Conservation (phyloP, 2,329 filamentous ascomycete species). For the Aspergillus flavus region DNA sequence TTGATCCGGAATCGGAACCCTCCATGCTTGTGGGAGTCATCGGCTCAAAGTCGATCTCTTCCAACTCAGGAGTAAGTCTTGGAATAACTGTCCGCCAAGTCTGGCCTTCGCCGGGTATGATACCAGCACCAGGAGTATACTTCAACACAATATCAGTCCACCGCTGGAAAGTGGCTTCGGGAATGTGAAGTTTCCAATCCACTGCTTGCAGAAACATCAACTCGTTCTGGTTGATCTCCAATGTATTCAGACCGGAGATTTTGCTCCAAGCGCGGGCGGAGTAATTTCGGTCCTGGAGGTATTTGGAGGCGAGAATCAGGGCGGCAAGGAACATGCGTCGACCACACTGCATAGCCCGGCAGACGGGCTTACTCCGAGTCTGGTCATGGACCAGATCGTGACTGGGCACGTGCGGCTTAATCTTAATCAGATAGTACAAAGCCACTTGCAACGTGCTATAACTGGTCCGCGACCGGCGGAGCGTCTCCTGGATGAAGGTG, state of each 20-base stretch:
- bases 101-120: conserved; percentile 40
- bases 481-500: conserved; percentile 95
- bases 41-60: conserved; percentile 47
- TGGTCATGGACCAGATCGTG: conserved; percentile 87
- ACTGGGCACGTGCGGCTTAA: conserved; percentile 84
- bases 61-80: conserved; percentile 59
- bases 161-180: conserved; percentile 81
- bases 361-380: conserved; percentile 68
- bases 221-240: conserved; percentile 97
- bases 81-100: conserved; percentile 55
- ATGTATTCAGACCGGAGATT: conserved; percentile 91
- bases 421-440: conserved; percentile 91
- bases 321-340: conserved; percentile 96
- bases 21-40: conserved; percentile 31
- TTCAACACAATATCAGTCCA: conserved; percentile 93
- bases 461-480: conserved; percentile 91
- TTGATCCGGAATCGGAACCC: conserved; percentile 27
- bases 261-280: conserved; percentile 98
- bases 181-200: conserved; percentile 92
- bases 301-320: conserved; percentile 95
- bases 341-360: conserved; percentile 87
- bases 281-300: conserved; percentile 96
- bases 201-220: conserved; percentile 87
- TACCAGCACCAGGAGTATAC: conserved; percentile 66
- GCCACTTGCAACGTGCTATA: conserved; percentile 98